Evolutionary conservation across 129 eudicot genomes (phyloP), one percentile per base, ranked within the genome.

Genomic region (Helichrysum umbraculigerum): DNA sequence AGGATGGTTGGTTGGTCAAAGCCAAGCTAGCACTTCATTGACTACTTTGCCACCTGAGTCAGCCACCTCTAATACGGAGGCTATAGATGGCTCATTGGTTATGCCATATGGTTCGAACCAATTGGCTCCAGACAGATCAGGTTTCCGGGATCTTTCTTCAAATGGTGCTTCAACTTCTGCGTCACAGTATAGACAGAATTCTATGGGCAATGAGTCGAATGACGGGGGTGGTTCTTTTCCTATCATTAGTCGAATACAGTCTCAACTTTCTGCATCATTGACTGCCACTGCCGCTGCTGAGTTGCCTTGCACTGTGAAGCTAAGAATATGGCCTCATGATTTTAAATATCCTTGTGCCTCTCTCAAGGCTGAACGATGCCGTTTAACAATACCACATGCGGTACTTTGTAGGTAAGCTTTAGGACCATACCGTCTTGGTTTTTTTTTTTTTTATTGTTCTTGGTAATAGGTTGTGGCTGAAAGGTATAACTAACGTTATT

Each of bases 301-400:
- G 83, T 78, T 94, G 52, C 99, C 99, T 11, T 94, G 99, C 85
- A 94, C 97, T 19, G 99, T 94, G 63, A 94, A 89, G 90, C 88
- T 94, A 52, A 87, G 97, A 79, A 79, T 94, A 74, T 94, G 99
- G 99, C 78, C 97, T 59, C 90, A 88, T 81, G 93, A 94, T 79
- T 77, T 86, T 10, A 87, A 84, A 76, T 85, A 89, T 63, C 97
- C 97, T 14, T 91, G 94, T 87, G 87, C 86, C 33, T 76, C 81
- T 52, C 96, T 94, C 42, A 90, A 87, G 30, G 47, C 89, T 42
- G 92, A 86, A 35, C 79, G 69, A 62, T 94, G 99, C 74, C 96
- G 90, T 68, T 72, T 94, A 71, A 81, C 83, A 64, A 94, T 94
- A 79, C 97, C 94, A 57, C 96, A 92, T 81, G 98, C 98, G 34